A percentile compares a stretch with the other conserved stretches of the same genome.
phyloP scores from a whole-genome alignment of 2,329 filamentous ascomycete genomes.

The Alternaria novae-zelandiae region DNA sequence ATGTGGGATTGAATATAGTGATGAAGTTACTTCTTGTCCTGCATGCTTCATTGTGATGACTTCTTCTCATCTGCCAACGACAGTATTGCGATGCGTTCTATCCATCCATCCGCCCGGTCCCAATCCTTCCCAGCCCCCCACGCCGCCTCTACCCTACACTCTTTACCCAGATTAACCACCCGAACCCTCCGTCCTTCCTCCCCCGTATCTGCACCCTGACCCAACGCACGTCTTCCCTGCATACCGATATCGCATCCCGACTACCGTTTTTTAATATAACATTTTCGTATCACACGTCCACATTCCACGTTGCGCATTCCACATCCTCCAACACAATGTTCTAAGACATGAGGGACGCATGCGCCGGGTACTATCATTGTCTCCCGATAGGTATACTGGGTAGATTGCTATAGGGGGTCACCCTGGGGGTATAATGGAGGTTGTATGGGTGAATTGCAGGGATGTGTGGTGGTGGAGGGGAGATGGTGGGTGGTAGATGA shows the following conservation, averaged over 20 bases:
- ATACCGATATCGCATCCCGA: background rate
- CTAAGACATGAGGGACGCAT: background rate
- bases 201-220: background rate
- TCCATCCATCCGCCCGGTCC: background rate
- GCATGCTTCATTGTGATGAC: background rate
- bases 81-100: too few species aligned
- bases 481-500: background rate
- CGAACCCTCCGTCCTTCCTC: background rate
- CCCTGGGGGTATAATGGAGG: background rate
- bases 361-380: constrained; percentile 9
- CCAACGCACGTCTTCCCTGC: background rate
- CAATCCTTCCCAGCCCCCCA: background rate
- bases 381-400: background rate
- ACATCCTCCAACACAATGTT: background rate
- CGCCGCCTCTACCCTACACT: background rate
- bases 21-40: background rate
- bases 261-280: background rate
- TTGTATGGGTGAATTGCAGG: background rate
- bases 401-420: constrained; percentile 3
- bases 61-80: too few species aligned
- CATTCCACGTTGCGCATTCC: background rate
- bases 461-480: background rate
- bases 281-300: too few species aligned
- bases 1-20: constrained; percentile 3
- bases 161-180: background rate